Conservation (phyloP, 2,329 filamentous ascomycete species). For the Diplodia seriata region DNA sequence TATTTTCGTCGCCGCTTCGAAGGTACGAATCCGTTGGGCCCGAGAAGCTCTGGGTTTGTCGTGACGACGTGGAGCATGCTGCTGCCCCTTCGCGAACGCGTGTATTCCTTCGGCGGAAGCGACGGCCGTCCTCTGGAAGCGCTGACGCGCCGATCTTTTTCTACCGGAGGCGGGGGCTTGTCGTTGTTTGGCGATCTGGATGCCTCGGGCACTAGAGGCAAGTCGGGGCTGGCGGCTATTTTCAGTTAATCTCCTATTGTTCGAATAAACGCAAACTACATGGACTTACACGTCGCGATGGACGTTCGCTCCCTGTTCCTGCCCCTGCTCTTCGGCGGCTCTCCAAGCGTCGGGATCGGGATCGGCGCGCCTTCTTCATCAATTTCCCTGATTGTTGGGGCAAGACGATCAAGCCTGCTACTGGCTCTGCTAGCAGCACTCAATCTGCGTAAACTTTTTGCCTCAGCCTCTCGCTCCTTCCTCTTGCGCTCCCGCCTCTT, state of each 20-base stretch:
- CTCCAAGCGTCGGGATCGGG: conserved; percentile 56
- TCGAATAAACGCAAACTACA: conserved; percentile 37
- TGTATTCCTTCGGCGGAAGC: conserved; percentile 81
- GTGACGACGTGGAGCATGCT: conserved; percentile 89
- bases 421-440: conserved; percentile 93
- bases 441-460: conserved; percentile 77
- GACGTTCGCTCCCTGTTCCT: conserved; percentile 73
- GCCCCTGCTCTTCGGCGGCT: conserved; percentile 73
- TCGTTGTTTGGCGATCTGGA: conserved; percentile 49
- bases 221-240: conserved; percentile 60
- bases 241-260: conserved; percentile 13
- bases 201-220: conserved; percentile 77
- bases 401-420: conserved; percentile 81
- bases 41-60: conserved; percentile 67
- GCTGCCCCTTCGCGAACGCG: conserved; percentile 73
- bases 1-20: conserved; percentile 63
- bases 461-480: conserved; percentile 82
- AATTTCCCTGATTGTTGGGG: conserved; percentile 77
- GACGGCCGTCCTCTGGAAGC: conserved; percentile 79
- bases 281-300: conserved; percentile 41
- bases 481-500: conserved; percentile 79
- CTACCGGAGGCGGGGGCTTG: conserved; percentile 71
- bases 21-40: conserved; percentile 62
- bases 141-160: conserved; percentile 76
- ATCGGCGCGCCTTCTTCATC: conserved; percentile 72